Evolutionary conservation across 148 eudicot genomes (phyloP).

Genomic region (Oxyria digyna): DNA sequence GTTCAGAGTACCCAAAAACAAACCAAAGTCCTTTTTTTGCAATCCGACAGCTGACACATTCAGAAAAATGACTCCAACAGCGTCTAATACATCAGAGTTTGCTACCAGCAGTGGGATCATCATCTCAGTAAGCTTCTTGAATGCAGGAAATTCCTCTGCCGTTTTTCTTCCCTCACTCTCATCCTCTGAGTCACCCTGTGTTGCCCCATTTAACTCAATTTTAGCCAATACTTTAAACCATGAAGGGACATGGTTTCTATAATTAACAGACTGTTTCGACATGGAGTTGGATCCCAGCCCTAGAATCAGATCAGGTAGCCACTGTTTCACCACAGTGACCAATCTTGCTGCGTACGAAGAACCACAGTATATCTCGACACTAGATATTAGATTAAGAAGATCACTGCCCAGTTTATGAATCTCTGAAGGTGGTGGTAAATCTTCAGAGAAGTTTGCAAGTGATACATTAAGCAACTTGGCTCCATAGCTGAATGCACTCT

Average conservation of each 20-base stretch:
- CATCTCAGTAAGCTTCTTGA: slow-evolving; percentile 36
- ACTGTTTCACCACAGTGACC: slow-evolving; percentile 39
- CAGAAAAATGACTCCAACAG: slow-evolving; percentile 31
- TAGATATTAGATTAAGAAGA: too few relatives aligned
- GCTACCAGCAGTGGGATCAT: slow-evolving; percentile 29
- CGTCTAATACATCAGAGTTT: slow-evolving; percentile 28
- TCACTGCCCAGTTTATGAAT: slow-evolving; percentile 41
- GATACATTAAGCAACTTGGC: too few relatives aligned
- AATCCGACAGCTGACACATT: slow-evolving; percentile 22
- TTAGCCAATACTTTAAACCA: slow-evolving; percentile 58
- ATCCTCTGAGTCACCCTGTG: slow-evolving; percentile 21
- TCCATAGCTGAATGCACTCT: too few relatives aligned
- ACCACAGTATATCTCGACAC: slow-evolving; percentile 54
- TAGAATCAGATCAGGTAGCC: too few relatives aligned
- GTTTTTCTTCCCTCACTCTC: slow-evolving; percentile 45
- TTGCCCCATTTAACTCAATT: slow-evolving; percentile 41
- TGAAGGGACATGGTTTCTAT: slow-evolving; percentile 25
- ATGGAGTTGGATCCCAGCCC: too few relatives aligned
- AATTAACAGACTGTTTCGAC: slow-evolving; percentile 23
- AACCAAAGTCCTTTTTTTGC: too few relatives aligned
- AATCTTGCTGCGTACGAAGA: slow-evolving; percentile 52
- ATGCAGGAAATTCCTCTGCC: slow-evolving; percentile 37
- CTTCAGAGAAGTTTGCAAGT: slow-evolving; percentile 28
- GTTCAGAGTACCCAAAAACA: slow-evolving; percentile 45
- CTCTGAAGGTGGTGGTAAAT: slow-evolving; percentile 24